Base-by-base conservation (phyloP, 2,329 filamentous ascomycete genomes). In the Emmonsiellopsis sp. region DNA sequence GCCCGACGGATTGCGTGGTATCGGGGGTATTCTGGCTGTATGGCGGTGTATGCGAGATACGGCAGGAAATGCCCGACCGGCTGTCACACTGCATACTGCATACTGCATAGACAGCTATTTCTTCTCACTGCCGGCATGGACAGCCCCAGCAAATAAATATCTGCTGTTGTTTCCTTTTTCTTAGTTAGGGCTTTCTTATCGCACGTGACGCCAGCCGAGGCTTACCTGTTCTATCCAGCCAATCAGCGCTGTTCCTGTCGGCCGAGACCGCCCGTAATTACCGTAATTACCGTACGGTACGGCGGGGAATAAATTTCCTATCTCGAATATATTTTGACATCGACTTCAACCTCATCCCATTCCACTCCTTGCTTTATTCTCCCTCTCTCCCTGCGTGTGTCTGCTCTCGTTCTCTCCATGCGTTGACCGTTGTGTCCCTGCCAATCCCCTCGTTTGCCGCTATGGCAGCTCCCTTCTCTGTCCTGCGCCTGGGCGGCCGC, bases 381-480 rank as follows among this genome's bases (percentile, higher is more conserved):
- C 20, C 20, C 20, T 26, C 20, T 26, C 20, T 5, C 20, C 20
- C 20, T 26, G 20, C 20, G 34, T 40, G 10, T 37, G 10, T 26
- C 43, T 15, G 31, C 41, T 7, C 37, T 51, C 11, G 45, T 40
- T 20, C 20, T 44, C 35, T 42, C 32, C 5, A 26, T 51, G 26
- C 8, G 31, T 44, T 38, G 31, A 45, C 20, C 20, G 38, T 15
- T 38, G 4, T 13, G 45, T 15, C 31, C 13, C 26, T 41, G 6
- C 5, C 8, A 15, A 8, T 42, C n/a, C 26, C 46, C 16, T 9
- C 49, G 30, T 35, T 20, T 32, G 48, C 35, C 48, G 42, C 31
- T 15, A 60, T 60, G 58, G 55, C 56, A 26, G 57, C 55, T 52
- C 51, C 57, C 31, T 51, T 57, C 43, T 41, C 55, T 37, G 50